These are phyloP conservation scores for Trichosporon faecale DNA, from an alignment of 1,284 basidiomycete species.

Conservation along the genomic window DNA sequence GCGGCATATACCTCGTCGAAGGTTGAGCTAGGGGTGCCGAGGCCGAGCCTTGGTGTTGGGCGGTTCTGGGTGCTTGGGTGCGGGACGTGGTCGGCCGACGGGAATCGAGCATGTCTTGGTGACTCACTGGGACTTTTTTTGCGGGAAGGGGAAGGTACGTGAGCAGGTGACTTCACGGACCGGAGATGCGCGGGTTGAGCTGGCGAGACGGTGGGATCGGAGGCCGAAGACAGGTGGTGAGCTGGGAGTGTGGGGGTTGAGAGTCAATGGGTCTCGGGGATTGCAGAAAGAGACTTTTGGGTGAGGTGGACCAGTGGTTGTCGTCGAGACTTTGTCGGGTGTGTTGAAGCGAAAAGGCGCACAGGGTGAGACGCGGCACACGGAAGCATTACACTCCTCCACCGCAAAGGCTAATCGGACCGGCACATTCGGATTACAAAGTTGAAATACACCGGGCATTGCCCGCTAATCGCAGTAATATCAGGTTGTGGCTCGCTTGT, in stretches of 20 bases:
- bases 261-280: background rate
- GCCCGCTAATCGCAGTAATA: background rate
- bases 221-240: background rate
- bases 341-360: slow-evolving; percentile 3
- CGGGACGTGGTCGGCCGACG: slow-evolving; percentile 7
- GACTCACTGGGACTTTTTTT: slow-evolving; percentile 12
- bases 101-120: background rate
- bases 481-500: background rate
- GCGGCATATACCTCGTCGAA: background rate
- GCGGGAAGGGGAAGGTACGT: background rate
- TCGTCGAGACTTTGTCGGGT: slow-evolving; percentile 8
- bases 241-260: background rate
- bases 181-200: background rate
- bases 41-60: background rate
- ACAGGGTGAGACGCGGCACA: background rate
- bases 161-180: background rate
- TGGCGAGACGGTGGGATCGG: background rate
- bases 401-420: background rate
- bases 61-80: background rate
- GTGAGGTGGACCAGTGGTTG: background rate
- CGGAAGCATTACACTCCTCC: slow-evolving; percentile 5
- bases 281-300: background rate
- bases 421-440: background rate
- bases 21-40: slow-evolving; percentile 1
- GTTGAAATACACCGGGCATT: background rate